phyloP scores from a whole-genome alignment of 2,329 filamentous ascomycete species.

The Acarospora socialis region DNA sequence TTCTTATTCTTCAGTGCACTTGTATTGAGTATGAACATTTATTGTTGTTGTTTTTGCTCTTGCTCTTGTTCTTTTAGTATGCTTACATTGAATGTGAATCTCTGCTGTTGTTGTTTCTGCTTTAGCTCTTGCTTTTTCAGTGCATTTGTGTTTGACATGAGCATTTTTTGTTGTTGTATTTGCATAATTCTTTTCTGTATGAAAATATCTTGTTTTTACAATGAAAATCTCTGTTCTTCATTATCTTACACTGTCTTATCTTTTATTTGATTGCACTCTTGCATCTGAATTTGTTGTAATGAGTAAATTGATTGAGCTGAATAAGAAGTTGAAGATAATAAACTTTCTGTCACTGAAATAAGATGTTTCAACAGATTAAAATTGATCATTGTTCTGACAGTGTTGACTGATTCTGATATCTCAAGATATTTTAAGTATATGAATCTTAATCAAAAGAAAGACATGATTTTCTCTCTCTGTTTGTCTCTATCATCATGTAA shows the following conservation, averaged over 20 bases:
- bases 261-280: constrained; percentile 2
- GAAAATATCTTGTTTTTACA: constrained; percentile 2
- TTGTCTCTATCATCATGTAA: constrained; percentile 9
- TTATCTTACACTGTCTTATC: constrained; percentile 3
- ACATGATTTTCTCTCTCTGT: constrained; percentile 8
- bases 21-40: too few species aligned
- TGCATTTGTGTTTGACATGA: constrained; percentile 1
- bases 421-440: constrained; percentile 12
- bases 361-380: background rate
- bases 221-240: constrained; percentile 2
- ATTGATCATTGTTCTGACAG: background rate
- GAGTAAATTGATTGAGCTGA: constrained; percentile 1
- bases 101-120: background rate
- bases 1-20: too few species aligned
- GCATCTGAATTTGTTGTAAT: constrained; percentile 1
- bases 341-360: background rate
- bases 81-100: background rate
- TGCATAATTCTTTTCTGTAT: constrained; percentile 2
- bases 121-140: constrained; percentile 3
- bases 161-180: constrained; percentile 1
- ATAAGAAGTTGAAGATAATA: constrained; percentile 1
- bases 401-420: too few species aligned
- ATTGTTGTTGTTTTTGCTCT: too few species aligned
- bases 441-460: constrained; percentile 12
- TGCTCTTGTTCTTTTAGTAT: background rate